These are phyloP conservation scores for Colletotrichum cereale DNA, from an alignment of 2,329 filamentous ascomycete species.

Conservation along the genomic window DNA sequence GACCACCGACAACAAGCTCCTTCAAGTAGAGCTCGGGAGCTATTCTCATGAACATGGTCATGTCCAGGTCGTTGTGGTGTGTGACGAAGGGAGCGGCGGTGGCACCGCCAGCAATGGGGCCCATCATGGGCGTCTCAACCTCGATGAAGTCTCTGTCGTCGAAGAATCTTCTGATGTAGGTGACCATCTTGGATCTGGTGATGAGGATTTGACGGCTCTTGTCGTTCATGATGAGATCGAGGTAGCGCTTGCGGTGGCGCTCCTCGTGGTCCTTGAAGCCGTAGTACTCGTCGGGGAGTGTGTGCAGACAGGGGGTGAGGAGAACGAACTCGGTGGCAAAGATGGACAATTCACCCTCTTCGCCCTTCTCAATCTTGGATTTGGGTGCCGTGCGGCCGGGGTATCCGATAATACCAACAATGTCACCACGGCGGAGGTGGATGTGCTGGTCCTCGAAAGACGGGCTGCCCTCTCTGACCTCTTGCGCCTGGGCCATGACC, in stretches of 20 bases:
- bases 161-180: constrained; percentile 90
- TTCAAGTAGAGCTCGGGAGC: constrained; percentile 97
- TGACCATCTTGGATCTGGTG: constrained; percentile 87
- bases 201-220: constrained; percentile 85
- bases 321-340: constrained; percentile 89
- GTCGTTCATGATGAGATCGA: constrained; percentile 98
- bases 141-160: constrained; percentile 90
- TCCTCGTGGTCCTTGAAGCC: constrained; percentile 97
- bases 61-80: constrained; percentile 94
- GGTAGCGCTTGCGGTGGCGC: constrained; percentile 90
- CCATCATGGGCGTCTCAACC: constrained; percentile 98
- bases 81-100: constrained; percentile 96
- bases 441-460: constrained; percentile 92
- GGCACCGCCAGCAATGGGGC: constrained; percentile 93
- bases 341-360: constrained; percentile 92
- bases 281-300: constrained; percentile 90
- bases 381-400: constrained; percentile 86
- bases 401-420: constrained; percentile 88
- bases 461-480: constrained; percentile 73
- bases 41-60: constrained; percentile 86
- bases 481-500: constrained; percentile 90
- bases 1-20: constrained; percentile 92
- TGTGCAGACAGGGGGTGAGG: constrained; percentile 90
- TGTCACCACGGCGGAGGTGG: constrained; percentile 88
- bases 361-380: constrained; percentile 82